Conservation (phyloP, 2,329 filamentous ascomycete species). For the Chrysoporthe austroafricana region DNA sequence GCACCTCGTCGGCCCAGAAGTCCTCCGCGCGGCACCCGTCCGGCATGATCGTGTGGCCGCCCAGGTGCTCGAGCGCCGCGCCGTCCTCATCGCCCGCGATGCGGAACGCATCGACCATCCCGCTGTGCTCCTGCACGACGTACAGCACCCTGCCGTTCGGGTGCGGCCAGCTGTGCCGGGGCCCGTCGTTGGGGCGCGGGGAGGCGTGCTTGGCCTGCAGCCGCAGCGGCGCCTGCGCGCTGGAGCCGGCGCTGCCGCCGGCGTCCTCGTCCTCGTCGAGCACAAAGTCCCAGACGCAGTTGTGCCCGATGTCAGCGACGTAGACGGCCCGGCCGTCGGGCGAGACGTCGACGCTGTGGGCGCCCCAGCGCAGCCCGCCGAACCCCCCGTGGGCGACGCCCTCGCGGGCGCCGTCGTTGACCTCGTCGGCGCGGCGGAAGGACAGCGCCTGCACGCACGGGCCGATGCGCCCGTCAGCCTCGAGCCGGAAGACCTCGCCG, state of each 20-base stretch:
- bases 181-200: conserved; percentile 28
- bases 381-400: conserved; percentile 29
- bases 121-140: conserved; percentile 32
- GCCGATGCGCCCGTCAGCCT: conserved; percentile 26
- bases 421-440: conserved; percentile 26
- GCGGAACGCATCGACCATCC: conserved; percentile 31
- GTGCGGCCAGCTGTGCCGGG: conserved; percentile 31
- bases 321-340: conserved; percentile 29
- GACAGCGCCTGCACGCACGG: conserved; percentile 26
- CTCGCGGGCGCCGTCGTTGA: conserved; percentile 25
- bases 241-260: background rate
- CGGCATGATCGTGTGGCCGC: conserved; percentile 27
- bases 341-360: conserved; percentile 30
- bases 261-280: conserved; percentile 13
- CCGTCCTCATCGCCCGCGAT: background rate
- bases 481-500: conserved; percentile 26
- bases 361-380: conserved; percentile 30
- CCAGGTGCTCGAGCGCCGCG: conserved; percentile 25
- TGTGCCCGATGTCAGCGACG: conserved; percentile 31
- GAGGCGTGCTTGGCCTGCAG: conserved; percentile 38
- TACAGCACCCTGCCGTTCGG: conserved; percentile 30
- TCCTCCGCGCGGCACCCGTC: conserved; percentile 4
- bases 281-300: conserved; percentile 30
- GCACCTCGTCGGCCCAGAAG: conserved; percentile 32
- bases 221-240: conserved; percentile 1